phyloP scores from a whole-genome alignment of 2,329 filamentous ascomycete genomes.

The Coniosporium uncinatum region DNA sequence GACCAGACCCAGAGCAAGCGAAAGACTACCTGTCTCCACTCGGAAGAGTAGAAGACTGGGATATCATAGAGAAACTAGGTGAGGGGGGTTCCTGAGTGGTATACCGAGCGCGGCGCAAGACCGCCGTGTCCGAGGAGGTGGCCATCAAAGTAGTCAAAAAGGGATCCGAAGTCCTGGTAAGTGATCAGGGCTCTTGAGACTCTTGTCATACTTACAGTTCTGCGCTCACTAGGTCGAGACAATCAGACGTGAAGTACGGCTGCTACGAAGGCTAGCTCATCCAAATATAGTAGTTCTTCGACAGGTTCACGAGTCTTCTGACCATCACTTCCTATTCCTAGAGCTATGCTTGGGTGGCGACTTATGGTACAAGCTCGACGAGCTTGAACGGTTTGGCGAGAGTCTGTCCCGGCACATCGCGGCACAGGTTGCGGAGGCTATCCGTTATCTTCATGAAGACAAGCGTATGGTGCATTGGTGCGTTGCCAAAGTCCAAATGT shows the following conservation, averaged over 20 bases:
- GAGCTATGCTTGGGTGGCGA: constrained; percentile 95
- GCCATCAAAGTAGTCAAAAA: too few relatives aligned
- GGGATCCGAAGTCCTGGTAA: too few relatives aligned
- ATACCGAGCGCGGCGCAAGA: too few relatives aligned
- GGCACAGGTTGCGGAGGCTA: constrained; percentile 85
- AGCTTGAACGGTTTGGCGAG: constrained; percentile 97
- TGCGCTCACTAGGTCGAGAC: too few relatives aligned
- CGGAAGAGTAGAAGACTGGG: too few relatives aligned
- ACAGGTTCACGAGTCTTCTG: constrained; percentile 87
- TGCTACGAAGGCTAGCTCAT: constrained; percentile 96
- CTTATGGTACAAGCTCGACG: constrained; percentile 97
- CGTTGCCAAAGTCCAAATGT: constrained; percentile 5
- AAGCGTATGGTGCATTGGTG: constrained; percentile 97
- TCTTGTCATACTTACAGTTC: too few relatives aligned
- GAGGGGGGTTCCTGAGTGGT: too few relatives aligned
- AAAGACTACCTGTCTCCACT: too few relatives aligned
- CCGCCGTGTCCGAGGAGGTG: too few relatives aligned
- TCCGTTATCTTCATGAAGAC: constrained; percentile 92
- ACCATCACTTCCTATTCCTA: constrained; percentile 97
- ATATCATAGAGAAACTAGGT: too few relatives aligned
- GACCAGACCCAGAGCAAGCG: too few relatives aligned
- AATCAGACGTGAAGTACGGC: constrained; percentile 98
- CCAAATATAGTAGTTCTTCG: constrained; percentile 94
- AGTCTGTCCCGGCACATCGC: constrained; percentile 94
- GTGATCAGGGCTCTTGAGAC: too few relatives aligned